Percentiles rank a stretch among this genome's conserved stretches.
phyloP scores from a whole-genome alignment of 139 green algal genomes.

The Chlorella sp. region DNA sequence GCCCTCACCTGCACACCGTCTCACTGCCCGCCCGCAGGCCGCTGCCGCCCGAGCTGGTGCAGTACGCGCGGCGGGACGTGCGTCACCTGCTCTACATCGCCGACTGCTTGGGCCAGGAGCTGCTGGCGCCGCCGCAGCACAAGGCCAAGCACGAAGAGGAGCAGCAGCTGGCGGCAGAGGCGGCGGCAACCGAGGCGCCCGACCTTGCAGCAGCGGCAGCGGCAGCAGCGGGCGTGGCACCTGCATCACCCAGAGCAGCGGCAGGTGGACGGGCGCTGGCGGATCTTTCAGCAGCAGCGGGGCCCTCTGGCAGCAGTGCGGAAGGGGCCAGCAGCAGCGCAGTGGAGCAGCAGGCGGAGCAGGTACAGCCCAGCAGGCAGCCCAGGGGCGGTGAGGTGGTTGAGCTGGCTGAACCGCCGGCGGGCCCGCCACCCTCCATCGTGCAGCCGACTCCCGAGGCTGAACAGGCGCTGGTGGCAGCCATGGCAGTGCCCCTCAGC shows the following conservation, averaged over 20 bases:
- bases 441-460: neutral
- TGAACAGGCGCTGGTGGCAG: neutral
- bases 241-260: neutral
- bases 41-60: constrained; percentile 58
- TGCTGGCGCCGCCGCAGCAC: neutral
- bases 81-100: constrained; percentile 78
- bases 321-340: too few relatives aligned
- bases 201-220: neutral
- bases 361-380: neutral
- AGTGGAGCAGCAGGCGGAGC: neutral
- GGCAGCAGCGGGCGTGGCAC: neutral
- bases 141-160: neutral
- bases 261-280: neutral
- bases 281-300: neutral
- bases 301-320: neutral
- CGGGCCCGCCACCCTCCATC: neutral
- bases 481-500: neutral
- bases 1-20: too few relatives aligned
- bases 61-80: constrained; percentile 78
- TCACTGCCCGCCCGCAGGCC: constrained; percentile 61
- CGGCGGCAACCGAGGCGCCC: neutral
- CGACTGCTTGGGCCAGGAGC: constrained; percentile 44
- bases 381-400: too few relatives aligned
- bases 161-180: neutral
- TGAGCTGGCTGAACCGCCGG: too few relatives aligned